A percentile compares a stretch with the other conserved stretches of the same genome.
Conservation (phyloP, 148 eudicot species). For the Chenopodium album region DNA sequence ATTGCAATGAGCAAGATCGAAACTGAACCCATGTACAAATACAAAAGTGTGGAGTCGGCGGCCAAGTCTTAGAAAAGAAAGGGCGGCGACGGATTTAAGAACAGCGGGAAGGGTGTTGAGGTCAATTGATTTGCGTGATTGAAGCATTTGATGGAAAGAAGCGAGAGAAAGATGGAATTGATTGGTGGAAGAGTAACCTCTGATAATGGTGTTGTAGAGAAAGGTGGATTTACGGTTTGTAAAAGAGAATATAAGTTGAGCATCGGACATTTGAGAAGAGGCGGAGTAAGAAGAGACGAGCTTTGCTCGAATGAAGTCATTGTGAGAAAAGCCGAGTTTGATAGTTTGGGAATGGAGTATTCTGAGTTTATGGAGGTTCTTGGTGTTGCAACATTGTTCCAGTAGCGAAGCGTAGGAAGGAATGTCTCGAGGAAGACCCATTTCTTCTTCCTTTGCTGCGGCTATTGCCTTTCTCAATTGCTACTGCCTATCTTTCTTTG, state of each 20-base stretch:
- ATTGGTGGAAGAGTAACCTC: slow-evolving; percentile 37
- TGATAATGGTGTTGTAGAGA: slow-evolving; percentile 51
- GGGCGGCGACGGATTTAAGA: slow-evolving; percentile 40
- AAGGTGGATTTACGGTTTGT: slow-evolving; percentile 46
- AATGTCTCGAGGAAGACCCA: slow-evolving; percentile 15
- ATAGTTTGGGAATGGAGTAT: slow-evolving; percentile 38
- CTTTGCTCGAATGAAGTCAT: slow-evolving; percentile 50
- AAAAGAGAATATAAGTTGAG: slow-evolving; percentile 41
- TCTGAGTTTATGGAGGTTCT: slow-evolving; percentile 35
- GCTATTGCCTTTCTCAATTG: too few relatives aligned
- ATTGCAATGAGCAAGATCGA: slow-evolving; percentile 41
- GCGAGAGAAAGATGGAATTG: slow-evolving; percentile 35
- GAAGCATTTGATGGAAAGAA: slow-evolving; percentile 37
- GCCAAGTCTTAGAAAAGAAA: slow-evolving; percentile 35
- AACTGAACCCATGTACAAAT: slow-evolving; percentile 42
- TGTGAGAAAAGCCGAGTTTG: slow-evolving; percentile 31
- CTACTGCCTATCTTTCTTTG: too few relatives aligned
- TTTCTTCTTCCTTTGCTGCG: too few relatives aligned
- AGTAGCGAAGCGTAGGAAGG: slow-evolving; percentile 32
- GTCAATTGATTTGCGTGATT: slow-evolving; percentile 34
- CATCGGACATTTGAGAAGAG: slow-evolving; percentile 42
- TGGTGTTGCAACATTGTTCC: slow-evolving; percentile 36
- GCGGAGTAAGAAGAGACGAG: slow-evolving; percentile 47
- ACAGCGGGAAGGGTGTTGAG: slow-evolving; percentile 45
- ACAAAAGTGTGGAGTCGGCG: slow-evolving; percentile 33